Percentiles rank a stretch among this genome's conserved stretches.
phyloP scores from a whole-genome alignment of 2,329 filamentous ascomycete genomes.

The Penicillium sp. region DNA sequence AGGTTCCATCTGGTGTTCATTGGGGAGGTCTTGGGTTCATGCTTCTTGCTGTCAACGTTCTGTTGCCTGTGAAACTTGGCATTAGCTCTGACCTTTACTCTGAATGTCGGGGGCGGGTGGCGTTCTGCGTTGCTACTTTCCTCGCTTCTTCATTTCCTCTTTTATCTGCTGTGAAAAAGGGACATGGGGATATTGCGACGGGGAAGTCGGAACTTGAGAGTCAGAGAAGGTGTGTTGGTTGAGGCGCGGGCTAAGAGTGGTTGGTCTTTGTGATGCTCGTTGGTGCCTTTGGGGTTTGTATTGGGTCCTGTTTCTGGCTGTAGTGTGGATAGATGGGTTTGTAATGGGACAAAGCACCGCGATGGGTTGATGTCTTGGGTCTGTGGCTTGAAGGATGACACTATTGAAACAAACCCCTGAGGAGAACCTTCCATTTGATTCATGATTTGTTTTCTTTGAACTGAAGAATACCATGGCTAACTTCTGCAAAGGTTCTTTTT shows the following conservation, averaged over 20 bases:
- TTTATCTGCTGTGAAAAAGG: constrained; percentile 4
- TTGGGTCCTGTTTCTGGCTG: constrained; percentile 4
- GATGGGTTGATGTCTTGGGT: constrained; percentile 21
- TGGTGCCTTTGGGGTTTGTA: neutral
- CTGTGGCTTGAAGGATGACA: constrained; percentile 40
- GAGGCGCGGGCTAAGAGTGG: constrained; percentile 10
- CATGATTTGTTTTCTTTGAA: neutral
- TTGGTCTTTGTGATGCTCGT: constrained; percentile 3
- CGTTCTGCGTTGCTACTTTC: neutral
- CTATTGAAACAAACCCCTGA: constrained; percentile 47
- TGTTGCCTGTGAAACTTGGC: neutral
- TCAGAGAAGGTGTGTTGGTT: neutral
- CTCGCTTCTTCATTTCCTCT: neutral
- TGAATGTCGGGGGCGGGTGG: neutral
- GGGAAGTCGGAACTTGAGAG: constrained; percentile 5
- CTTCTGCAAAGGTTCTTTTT: neutral
- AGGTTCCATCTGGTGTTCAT: neutral
- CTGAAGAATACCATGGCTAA: neutral
- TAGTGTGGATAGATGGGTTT: constrained; percentile 6
- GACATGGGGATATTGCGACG: constrained; percentile 1
- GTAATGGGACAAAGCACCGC: constrained; percentile 29
- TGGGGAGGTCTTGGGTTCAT: neutral
- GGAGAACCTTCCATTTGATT: constrained; percentile 28
- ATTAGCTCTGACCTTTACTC: neutral
- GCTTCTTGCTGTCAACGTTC: neutral